Base-by-base conservation (phyloP, 768 basidiomycete species). In the Tricholoma furcatifolium region DNA sequence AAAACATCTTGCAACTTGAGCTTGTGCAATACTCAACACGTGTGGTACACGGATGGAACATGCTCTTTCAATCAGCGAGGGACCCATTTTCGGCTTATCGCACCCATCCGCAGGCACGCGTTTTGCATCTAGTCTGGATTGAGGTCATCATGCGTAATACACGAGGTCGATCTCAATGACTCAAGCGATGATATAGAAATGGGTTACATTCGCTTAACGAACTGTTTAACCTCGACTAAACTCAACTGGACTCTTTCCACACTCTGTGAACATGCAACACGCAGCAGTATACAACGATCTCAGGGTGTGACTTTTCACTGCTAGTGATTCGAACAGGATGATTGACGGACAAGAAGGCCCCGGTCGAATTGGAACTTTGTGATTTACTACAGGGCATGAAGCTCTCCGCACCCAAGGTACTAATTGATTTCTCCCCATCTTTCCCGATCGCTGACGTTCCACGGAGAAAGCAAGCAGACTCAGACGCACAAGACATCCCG, bases 311-410 rank as follows among this genome's bases (percentile, higher is more conserved):
- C 42, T 17, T 1, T 12, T 34, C 15, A 10, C 3, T 24, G 32
- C 32, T 14, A 3, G 20, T 43, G 23, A 17, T 2, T 5, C 21
- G 32, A 34, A 18, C 21, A 17, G 38, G n/a, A 18, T 44, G 10
- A 18, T 20, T 31, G 31, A 55, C 12, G 11, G 31, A 17, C 15
- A 12, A 5, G 21, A 24, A 35, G 49, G 24, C 44, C 47, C 57
- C 64, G 14, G 52, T 65, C 52, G 75, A 78, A 46, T 64, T 78
- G 53, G 79, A 84, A 64, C 69, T 85, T 23, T 84, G 83, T 61
- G 71, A 74, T 43, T 67, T 84, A 0, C 53, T 85, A 34, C 75
- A 78, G 45, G 72, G 74, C 14, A 75, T 84, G 77, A 76, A 74
- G 44, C 54, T 66, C 32, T 57, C 68, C 2, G 45, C 57, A 52